Percentiles rank a stretch among this genome's conserved stretches.
Evolutionary conservation across 768 basidiomycete genomes (phyloP).

Genomic region (Terana coerulea): DNA sequence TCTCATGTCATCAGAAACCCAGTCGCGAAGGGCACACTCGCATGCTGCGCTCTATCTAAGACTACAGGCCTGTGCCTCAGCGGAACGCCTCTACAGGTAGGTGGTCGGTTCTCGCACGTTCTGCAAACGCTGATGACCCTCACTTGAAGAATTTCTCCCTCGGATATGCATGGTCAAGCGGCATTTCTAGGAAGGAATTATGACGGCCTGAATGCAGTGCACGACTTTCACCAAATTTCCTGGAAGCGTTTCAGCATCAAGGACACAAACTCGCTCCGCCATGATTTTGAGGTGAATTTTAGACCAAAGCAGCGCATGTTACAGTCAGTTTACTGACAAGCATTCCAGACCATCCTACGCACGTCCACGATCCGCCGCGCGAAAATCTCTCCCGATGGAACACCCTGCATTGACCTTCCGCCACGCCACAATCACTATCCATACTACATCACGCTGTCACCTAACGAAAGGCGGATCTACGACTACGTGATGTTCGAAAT

Average conservation of each 20-base stretch:
- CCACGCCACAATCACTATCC: not conserved
- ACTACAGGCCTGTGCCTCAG: not conserved
- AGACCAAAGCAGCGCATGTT: too few species aligned
- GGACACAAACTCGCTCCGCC: not conserved
- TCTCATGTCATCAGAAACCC: slow-evolving; percentile 7
- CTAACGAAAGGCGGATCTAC: not conserved
- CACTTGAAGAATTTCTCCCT: slow-evolving; percentile 10
- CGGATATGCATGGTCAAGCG: slow-evolving; percentile 1
- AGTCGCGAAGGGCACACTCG: not conserved
- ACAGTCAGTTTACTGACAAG: too few species aligned
- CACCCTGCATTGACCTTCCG: not conserved
- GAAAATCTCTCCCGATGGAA: not conserved
- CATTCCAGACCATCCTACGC: not conserved
- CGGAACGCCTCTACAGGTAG: slow-evolving; percentile 11
- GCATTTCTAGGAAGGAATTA: not conserved
- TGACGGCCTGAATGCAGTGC: not conserved
- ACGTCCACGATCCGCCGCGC: not conserved
- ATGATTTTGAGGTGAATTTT: too few species aligned
- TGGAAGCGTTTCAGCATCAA: too few species aligned
- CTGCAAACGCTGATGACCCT: too few species aligned
- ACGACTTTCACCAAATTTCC: too few species aligned
- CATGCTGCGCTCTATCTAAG: slow-evolving; percentile 1
- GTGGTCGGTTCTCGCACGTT: not conserved
- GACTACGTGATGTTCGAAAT: not conserved
- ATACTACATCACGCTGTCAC: not conserved